A percentile compares a stretch with the other conserved stretches of the same genome.
These are phyloP conservation scores for Fraxinus cuspidata DNA, from an alignment of 257 asterid species.

Conservation along the genomic window DNA sequence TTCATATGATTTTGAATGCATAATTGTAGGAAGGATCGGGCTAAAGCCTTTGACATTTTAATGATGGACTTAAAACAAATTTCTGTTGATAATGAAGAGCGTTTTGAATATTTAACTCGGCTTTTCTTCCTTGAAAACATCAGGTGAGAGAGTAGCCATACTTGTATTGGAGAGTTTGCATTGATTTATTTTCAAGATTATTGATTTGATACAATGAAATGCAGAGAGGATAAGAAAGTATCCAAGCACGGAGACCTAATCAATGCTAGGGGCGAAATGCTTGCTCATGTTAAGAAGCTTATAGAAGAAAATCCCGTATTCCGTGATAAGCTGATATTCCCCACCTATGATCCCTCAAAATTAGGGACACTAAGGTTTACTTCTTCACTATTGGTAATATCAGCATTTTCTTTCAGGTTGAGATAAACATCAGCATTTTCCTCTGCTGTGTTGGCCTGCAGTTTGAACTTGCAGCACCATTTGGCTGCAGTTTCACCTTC, in stretches of 20 bases:
- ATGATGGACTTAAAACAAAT: too few relatives aligned
- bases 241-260: conserved; percentile 89
- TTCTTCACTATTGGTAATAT: too few relatives aligned
- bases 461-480: conserved; percentile 97
- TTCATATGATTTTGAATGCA: too few relatives aligned
- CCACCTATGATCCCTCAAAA: conserved; percentile 80
- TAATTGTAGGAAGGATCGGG: conserved; percentile 47
- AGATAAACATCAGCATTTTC: too few relatives aligned
- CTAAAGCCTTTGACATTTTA: too few relatives aligned
- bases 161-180: too few relatives aligned
- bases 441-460: conserved; percentile 33
- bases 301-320: conserved; percentile 93
- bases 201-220: not conserved
- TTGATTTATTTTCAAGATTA: too few relatives aligned
- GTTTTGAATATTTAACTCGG: too few relatives aligned
- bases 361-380: conserved; percentile 69
- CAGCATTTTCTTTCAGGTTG: too few relatives aligned
- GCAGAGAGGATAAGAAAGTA: conserved; percentile 88
- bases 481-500: conserved; percentile 1
- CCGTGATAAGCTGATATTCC: conserved; percentile 88
- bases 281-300: conserved; percentile 81
- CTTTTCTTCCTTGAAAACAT: not conserved
- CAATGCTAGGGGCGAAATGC: conserved; percentile 84
- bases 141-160: not conserved
- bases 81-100: too few relatives aligned